These are phyloP conservation scores for Lolium rigidum DNA, from an alignment of 176 grass and related monocot species.

Conservation along the genomic window DNA sequence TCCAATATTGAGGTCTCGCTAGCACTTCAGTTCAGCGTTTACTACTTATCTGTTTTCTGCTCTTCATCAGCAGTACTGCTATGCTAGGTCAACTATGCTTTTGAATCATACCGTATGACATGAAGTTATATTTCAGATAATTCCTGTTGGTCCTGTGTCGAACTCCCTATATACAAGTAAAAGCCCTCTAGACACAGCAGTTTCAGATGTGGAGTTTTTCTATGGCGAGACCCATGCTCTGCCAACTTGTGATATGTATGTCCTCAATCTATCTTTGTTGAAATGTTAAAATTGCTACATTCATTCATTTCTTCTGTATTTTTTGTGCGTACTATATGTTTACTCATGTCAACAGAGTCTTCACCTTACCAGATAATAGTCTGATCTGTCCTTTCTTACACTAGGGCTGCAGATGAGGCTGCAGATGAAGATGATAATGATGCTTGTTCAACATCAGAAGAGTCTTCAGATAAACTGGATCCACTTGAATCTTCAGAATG, in stretches of 20 bases:
- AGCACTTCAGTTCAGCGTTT: constrained; percentile 39
- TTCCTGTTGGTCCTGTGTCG: constrained; percentile 47
- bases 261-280: constrained; percentile 28
- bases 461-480: constrained; percentile 69
- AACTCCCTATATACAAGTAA: constrained; percentile 46
- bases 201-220: constrained; percentile 51
- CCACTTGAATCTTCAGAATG: constrained; percentile 61
- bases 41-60: neutral
- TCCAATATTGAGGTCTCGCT: constrained; percentile 58
- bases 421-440: constrained; percentile 61
- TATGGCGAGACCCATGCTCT: constrained; percentile 31
- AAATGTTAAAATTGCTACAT: neutral
- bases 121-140: constrained; percentile 54
- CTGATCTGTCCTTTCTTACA: constrained; percentile 34
- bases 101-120: constrained; percentile 31
- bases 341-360: neutral
- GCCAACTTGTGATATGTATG: constrained; percentile 53
- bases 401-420: constrained; percentile 52
- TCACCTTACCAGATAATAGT: constrained; percentile 4
- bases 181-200: constrained; percentile 29
- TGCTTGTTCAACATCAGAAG: constrained; percentile 61
- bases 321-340: constrained; percentile 5
- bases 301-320: constrained; percentile 16
- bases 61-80: constrained; percentile 23
- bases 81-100: constrained; percentile 26